Base-by-base conservation (phyloP, 73 alveolate species). In the Diophrys appendiculata region DNA sequence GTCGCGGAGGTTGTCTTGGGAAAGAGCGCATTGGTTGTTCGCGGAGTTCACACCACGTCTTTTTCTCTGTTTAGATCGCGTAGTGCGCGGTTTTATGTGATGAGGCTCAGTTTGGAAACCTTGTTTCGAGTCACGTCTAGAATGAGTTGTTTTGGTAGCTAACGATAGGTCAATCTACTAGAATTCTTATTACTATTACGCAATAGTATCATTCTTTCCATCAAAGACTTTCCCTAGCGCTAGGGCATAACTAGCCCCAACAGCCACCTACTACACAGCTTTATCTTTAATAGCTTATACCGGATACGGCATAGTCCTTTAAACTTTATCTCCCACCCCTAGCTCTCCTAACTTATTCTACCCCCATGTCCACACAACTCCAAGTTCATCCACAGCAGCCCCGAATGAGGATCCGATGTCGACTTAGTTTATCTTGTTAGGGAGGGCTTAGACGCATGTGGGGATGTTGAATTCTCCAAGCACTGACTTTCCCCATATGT, bases 241-340 rank as follows among this genome's bases (percentile, higher is more conserved):
- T 3, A 60, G 18, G 28, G 71, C 13, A 23, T 60, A 60, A 31
- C 33, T 23, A 3, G 33, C 71, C 25, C 71, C 71, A 60, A 27
- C 18, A 11, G 71, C 18, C 33, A 60, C 33, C 71, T 23, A 11
- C 29, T 52, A 18, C 13, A 80, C 52, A 11, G 25, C 11, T 35
- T 80, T 80, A n/a, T 52, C 83, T 31, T 72, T 33, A 11, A 80
- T 70, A 54, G 26, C 55, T n/a, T 68, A 34, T 3, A 72, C 22
- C 26, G 78, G 83, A 54, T 56, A 53, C 5, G 89, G 89, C 27
- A 72, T 29, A 23, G 31, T 22, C 28, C 89, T 24, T 23, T 34
- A 55, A 34, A 72, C 69, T 56, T 53, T 68, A 34, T 80, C 89
- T 2, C 89, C 89, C 1, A 80, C 72, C 24, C 89, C 89, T n/a